Percentiles rank a stretch among this genome's conserved stretches.
phyloP scores from a whole-genome alignment of 1,284 basidiomycete species.

The Tilletia caries region DNA sequence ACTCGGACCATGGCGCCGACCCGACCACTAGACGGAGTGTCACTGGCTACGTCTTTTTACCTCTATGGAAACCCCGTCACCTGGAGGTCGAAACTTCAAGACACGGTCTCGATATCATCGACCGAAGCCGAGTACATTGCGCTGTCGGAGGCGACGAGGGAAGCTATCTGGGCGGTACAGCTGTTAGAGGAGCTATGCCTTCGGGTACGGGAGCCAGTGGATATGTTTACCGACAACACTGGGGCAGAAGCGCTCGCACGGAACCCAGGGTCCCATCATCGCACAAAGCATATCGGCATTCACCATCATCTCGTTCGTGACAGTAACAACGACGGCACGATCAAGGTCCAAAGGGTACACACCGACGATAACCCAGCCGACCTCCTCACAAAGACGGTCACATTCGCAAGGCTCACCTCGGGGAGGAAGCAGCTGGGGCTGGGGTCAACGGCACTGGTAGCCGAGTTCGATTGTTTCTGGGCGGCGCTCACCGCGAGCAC shows the following conservation, averaged over 20 bases:
- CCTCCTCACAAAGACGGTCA: conserved; percentile 1
- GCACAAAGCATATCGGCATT: conserved; percentile 2
- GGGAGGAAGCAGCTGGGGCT: too few species aligned
- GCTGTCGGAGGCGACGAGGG: background rate
- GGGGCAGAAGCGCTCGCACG: background rate
- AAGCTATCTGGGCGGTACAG: background rate
- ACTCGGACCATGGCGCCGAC: background rate
- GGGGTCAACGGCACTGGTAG: too few species aligned
- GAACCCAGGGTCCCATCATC: background rate
- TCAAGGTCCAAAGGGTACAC: background rate
- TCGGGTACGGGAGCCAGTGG: background rate
- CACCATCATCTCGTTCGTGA: background rate
- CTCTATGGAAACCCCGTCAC: background rate
- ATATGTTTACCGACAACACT: background rate
- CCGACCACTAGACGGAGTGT: background rate
- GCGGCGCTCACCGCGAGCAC: too few species aligned
- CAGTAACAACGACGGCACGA: background rate
- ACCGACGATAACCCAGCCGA: background rate
- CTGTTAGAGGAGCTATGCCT: background rate
- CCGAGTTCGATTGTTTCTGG: too few species aligned
- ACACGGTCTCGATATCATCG: background rate
- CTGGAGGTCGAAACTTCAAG: background rate
- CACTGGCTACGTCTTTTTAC: background rate
- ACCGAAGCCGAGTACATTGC: conserved; percentile 8
- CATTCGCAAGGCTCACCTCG: too few species aligned